These are phyloP conservation scores for Diaporthe capsici DNA, from an alignment of 2,329 filamentous ascomycete genomes.

Conservation along the genomic window DNA sequence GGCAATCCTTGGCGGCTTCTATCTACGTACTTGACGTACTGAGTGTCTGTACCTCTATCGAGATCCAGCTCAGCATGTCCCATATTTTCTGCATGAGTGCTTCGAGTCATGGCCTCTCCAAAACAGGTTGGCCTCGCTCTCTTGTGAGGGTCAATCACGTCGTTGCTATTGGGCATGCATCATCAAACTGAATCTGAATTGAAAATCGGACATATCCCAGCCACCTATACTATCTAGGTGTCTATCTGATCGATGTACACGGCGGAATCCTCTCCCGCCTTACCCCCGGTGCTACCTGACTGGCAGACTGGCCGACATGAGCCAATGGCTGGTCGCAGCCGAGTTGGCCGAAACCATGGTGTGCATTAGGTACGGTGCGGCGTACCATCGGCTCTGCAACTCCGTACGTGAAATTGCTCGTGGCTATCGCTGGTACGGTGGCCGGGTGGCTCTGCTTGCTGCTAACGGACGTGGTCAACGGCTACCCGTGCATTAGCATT, in stretches of 20 bases:
- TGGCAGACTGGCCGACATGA: background rate
- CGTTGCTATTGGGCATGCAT: background rate
- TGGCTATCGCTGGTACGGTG: constrained; percentile 5
- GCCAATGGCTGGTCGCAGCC: background rate
- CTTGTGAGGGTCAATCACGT: background rate
- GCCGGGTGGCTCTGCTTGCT: background rate
- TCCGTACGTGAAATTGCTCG: background rate
- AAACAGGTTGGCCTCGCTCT: constrained; percentile 1
- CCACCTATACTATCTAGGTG: too few relatives aligned
- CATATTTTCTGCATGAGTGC: constrained; percentile 5
- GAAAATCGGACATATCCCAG: background rate
- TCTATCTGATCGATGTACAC: constrained; percentile 5
- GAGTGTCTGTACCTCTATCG: background rate
- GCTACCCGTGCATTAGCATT: background rate
- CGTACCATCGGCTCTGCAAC: constrained; percentile 7
- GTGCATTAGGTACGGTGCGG: constrained; percentile 6
- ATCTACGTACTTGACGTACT: background rate
- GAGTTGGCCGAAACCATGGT: constrained; percentile 12
- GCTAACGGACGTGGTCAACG: background rate
- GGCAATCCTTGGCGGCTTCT: constrained; percentile 45
- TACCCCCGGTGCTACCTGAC: constrained; percentile 16
- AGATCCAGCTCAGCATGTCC: background rate
- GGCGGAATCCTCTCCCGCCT: constrained; percentile 23
- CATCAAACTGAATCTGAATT: constrained; percentile 18
- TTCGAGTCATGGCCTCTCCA: background rate